A percentile compares a stretch with the other conserved stretches of the same genome.
Conservation (phyloP, 306 rosid genomes). For the Dryas alaskensis region DNA sequence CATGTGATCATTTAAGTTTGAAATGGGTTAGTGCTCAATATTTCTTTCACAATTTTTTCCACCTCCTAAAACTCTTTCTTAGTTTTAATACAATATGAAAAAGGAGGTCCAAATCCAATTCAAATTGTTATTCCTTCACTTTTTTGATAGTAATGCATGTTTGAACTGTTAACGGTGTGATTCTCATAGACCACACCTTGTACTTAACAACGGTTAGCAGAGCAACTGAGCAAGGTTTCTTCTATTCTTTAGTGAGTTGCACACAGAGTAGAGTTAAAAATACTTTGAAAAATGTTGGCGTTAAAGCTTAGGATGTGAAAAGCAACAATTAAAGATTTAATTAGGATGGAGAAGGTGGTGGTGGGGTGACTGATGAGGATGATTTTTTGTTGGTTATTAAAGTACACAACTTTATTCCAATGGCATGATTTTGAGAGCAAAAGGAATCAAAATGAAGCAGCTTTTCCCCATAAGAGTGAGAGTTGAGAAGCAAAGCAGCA, state of each 20-base stretch:
- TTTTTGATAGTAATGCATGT: not conserved
- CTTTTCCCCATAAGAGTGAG: slow-evolving; percentile 41
- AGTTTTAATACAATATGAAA: not conserved
- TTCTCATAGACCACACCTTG: slow-evolving; percentile 4
- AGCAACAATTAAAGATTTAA: slow-evolving; percentile 16
- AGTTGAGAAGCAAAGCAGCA: slow-evolving; percentile 18
- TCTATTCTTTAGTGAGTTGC: not conserved
- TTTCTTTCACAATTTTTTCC: not conserved
- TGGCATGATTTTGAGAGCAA: slow-evolving; percentile 75
- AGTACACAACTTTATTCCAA: slow-evolving; percentile 51
- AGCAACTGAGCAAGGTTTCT: slow-evolving; percentile 2
- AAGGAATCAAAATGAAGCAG: slow-evolving; percentile 65
- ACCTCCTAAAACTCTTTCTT: not conserved
- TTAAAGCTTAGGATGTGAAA: slow-evolving; percentile 19
- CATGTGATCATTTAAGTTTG: not conserved
- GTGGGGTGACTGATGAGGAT: slow-evolving; percentile 3
- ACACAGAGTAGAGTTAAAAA: too few species aligned
- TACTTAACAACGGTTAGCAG: slow-evolving; percentile 17
- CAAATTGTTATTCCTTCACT: not conserved
- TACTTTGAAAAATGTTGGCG: not conserved
- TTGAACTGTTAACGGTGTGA: slow-evolving; percentile 9
- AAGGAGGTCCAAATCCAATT: not conserved
- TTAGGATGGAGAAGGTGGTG: not conserved
- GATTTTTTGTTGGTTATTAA: slow-evolving; percentile 13
- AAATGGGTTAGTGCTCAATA: too few species aligned